Evolutionary conservation across 129 eudicot genomes (phyloP).

Genomic region (Chrysanthemum makinoi): DNA sequence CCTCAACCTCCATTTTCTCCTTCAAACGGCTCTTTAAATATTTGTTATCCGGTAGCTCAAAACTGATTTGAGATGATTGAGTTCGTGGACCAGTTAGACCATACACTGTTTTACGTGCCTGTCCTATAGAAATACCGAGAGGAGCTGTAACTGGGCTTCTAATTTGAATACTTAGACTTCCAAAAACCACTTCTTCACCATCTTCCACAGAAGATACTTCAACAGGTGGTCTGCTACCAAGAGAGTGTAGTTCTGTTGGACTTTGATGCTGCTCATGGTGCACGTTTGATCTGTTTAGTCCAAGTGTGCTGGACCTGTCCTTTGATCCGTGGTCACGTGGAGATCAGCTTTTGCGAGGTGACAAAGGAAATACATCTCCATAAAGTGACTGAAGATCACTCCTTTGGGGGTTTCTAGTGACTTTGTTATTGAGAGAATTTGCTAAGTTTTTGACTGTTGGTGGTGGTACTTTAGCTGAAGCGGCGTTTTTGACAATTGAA

Average conservation of each 20-base stretch:
- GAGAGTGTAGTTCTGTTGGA: slow-evolving; percentile 76
- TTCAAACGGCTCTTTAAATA: no score
- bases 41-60: no score
- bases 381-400: slow-evolving; percentile 51
- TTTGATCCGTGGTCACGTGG: slow-evolving; percentile 56
- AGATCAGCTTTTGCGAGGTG: slow-evolving; percentile 75
- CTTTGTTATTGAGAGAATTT: slow-evolving; percentile 38
- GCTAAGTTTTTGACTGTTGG: slow-evolving; percentile 36
- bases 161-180: slow-evolving; percentile 59
- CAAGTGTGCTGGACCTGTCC: slow-evolving; percentile 78
- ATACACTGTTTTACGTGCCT: slow-evolving; percentile 37
- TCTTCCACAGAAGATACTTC: slow-evolving; percentile 81
- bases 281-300: slow-evolving; percentile 59
- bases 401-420: slow-evolving; percentile 35
- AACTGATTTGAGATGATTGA: slow-evolving; percentile 45
- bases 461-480: slow-evolving; percentile 55
- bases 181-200: slow-evolving; percentile 85
- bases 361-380: slow-evolving; percentile 61
- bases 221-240: slow-evolving; percentile 78
- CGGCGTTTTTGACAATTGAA: slow-evolving; percentile 54
- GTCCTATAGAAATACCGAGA: slow-evolving; percentile 57
- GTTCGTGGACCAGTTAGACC: not conserved
- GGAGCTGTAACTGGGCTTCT: slow-evolving; percentile 84
- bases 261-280: slow-evolving; percentile 70
- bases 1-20: no score